phyloP scores from a whole-genome alignment of 768 basidiomycete genomes.

The Gloeostereum incarnatum region DNA sequence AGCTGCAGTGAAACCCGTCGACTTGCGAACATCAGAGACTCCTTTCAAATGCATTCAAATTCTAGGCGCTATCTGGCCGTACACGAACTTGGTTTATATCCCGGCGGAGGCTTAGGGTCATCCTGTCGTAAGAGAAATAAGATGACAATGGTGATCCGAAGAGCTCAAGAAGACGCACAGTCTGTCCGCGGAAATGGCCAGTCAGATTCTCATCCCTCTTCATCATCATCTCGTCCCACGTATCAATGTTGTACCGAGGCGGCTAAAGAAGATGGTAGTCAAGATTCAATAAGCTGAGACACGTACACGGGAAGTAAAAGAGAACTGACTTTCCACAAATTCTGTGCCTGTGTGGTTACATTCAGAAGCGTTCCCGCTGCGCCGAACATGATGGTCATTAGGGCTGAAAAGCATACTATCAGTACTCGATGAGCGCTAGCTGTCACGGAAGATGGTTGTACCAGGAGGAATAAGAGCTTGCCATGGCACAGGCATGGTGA shows the following conservation, averaged over 20 bases:
- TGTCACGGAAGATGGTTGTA: slow-evolving; percentile 17
- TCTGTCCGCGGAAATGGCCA: slow-evolving; percentile 79
- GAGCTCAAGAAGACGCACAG: too few relatives aligned
- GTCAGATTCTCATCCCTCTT: slow-evolving; percentile 81
- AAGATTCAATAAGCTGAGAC: not conserved
- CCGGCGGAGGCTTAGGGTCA: too few relatives aligned
- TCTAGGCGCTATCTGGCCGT: too few relatives aligned
- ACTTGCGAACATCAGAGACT: too few relatives aligned
- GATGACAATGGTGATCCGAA: too few relatives aligned
- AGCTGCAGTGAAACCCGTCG: too few relatives aligned
- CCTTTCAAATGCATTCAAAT: too few relatives aligned
- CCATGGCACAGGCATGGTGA: slow-evolving; percentile 90
- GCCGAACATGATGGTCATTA: slow-evolving; percentile 83
- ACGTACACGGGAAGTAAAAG: not conserved
- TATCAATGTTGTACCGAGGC: slow-evolving; percentile 75
- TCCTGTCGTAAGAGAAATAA: too few relatives aligned
- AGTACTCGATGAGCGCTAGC: slow-evolving; percentile 3
- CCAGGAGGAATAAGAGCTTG: slow-evolving; percentile 97
- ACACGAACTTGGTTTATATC: too few relatives aligned
- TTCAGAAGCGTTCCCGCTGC: slow-evolving; percentile 84
- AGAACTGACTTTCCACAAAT: slow-evolving; percentile 74
- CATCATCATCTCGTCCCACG: slow-evolving; percentile 98
- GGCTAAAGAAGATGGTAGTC: slow-evolving; percentile 34
- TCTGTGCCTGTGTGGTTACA: slow-evolving; percentile 69
- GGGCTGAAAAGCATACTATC: slow-evolving; percentile 34